A percentile compares a stretch with the other conserved stretches of the same genome.
Evolutionary conservation across 495 filamentous ascomycete genomes (phyloP).

Genomic region (Hypoxylon rickii): DNA sequence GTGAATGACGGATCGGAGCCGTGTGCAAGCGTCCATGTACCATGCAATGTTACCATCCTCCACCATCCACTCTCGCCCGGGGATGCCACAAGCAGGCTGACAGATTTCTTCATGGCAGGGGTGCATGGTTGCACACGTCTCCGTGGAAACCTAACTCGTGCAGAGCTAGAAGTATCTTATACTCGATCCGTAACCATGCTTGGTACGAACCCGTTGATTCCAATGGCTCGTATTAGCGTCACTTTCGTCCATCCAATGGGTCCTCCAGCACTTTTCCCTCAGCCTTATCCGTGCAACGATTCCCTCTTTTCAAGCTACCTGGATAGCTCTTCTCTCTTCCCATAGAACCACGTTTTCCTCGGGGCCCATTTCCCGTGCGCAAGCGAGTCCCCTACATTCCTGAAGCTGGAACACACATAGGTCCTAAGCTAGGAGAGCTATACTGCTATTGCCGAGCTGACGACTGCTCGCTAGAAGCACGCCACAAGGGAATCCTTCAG

Average conservation of each 20-base stretch:
- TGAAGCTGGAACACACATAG: constrained; percentile 5
- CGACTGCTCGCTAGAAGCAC: constrained; percentile 16
- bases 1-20: constrained; percentile 6
- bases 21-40: constrained; percentile 13
- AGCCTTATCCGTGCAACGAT: constrained; percentile 31
- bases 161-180: constrained; percentile 18
- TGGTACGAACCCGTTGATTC: constrained; percentile 33
- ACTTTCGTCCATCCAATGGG: constrained; percentile 5
- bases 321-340: constrained; percentile 18
- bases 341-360: constrained; percentile 16
- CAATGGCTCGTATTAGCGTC: constrained; percentile 28
- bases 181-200: constrained; percentile 26
- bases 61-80: constrained; percentile 11
- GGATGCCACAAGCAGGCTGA: constrained; percentile 26
- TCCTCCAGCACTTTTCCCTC: too few species aligned
- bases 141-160: constrained; percentile 19
- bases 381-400: constrained; percentile 3
- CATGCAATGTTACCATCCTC: constrained; percentile 16
- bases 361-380: constrained; percentile 1
- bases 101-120: constrained; percentile 27
- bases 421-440: constrained; percentile 8
- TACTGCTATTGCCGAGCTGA: constrained; percentile 12
- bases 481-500: constrained; percentile 17
- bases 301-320: constrained; percentile 15
- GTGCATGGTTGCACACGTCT: constrained; percentile 20